Base-by-base conservation (phyloP, 2,329 filamentous ascomycete species). In the Aspergillus sp. region DNA sequence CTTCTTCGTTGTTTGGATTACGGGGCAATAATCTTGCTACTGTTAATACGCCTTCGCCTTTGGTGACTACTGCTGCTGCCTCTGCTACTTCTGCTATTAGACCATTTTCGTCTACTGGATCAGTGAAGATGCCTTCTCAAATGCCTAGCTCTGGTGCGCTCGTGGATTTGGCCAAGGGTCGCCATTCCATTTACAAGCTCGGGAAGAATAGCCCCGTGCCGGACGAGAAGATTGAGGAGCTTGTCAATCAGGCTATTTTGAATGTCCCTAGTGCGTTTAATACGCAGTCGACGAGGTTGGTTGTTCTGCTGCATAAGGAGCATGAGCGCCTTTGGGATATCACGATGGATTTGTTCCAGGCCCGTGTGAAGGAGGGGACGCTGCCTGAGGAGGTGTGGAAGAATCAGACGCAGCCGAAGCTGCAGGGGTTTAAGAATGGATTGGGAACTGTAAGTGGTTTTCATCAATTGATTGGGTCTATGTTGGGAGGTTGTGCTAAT, bases 251-350 rank as follows among this genome's bases (percentile, higher is more conserved):
- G 11, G 82, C 86, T 57, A 81, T 95, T 67, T 81, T 86, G 61
- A 83, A 92, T 75, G 83, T 89, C 1, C 93, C 93, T 44, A 89
- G 86, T 55, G 87, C 88, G 65, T 97, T 96, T 88, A 96, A 97
- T 86, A 90, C 87, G 44, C 93, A 96, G 82, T 87, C 87, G 67
- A 89, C 90, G 67, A 88, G 93, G 61, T 80, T 90, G 60, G 84
- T 96, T 51, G 84, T 96, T 54, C 86, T 97, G 57, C 83, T 95
- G 71, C 88, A 90, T 71, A 85, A 84, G 63, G 90, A 96, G 77
- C 93, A 97, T 81, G 88, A 92, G 70, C 89, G 90, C 80, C 86
- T 96, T 68, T 97, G 93, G 94, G 88, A 91, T 74, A 82, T 92
- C 61, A 83, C 87, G 58, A 77, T 81, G 62, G 86, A 88, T 27